Percentiles rank a stretch among this genome's conserved stretches.
phyloP scores from a whole-genome alignment of 164 flowering plant genomes.

The Nelumbo lutea region DNA sequence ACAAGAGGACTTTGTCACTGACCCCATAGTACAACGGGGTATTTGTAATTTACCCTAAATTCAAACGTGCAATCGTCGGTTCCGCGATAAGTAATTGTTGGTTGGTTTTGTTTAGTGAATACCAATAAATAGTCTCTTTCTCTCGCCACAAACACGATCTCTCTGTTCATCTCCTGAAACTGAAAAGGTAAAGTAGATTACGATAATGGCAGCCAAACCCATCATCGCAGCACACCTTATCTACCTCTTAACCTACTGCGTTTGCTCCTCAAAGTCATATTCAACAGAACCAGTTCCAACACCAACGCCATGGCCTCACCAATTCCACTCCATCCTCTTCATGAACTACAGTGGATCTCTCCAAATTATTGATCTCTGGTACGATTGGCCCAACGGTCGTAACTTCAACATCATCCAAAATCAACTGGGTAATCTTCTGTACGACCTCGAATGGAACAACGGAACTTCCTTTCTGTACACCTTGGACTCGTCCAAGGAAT shows the following conservation, averaged over 20 bases:
- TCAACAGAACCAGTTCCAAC: conserved; percentile 1
- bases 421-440: conserved; percentile 50
- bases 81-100: no score
- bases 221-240: background rate
- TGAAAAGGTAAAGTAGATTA: background rate
- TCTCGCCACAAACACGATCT: background rate
- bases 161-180: background rate
- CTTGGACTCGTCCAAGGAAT: conserved; percentile 22
- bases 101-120: no score
- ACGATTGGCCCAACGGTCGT: conserved; percentile 84
- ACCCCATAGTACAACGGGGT: no score
- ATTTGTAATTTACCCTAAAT: no score
- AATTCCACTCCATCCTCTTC: conserved; percentile 72
- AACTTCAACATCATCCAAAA: conserved; percentile 72
- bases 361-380: conserved; percentile 63
- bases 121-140: no score
- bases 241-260: background rate
- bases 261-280: background rate
- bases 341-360: conserved; percentile 53
- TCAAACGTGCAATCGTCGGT: no score
- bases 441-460: conserved; percentile 74
- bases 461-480: conserved; percentile 67
- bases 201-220: background rate
- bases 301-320: conserved; percentile 46
- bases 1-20: no score